Evolutionary conservation across 768 basidiomycete species (phyloP).

Genomic region (Chalciporus pseudorubinellus): DNA sequence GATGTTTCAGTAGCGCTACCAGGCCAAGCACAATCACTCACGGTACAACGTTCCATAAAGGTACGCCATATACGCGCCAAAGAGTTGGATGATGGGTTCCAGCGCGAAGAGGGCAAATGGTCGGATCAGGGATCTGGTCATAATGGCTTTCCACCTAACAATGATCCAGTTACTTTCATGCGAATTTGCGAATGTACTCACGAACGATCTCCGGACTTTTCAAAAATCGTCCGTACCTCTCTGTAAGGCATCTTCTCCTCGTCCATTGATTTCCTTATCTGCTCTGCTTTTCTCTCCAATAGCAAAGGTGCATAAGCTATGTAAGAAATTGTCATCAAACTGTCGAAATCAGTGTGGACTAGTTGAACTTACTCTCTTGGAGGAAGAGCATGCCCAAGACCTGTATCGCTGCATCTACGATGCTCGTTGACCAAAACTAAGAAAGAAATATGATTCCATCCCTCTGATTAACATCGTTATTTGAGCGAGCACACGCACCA

Average conservation of each 20-base stretch:
- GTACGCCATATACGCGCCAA: constrained; percentile 69
- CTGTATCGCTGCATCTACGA: constrained; percentile 55
- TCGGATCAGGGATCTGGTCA: constrained; percentile 55
- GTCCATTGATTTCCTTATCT: constrained; percentile 44
- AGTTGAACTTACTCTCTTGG: constrained; percentile 52
- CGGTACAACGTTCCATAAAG: constrained; percentile 62
- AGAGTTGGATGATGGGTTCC: constrained; percentile 67
- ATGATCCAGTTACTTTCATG: background rate
- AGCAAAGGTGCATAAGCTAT: constrained; percentile 31
- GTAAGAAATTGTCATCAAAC: constrained; percentile 15
- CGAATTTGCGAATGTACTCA: constrained; percentile 25
- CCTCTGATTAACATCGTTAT: background rate
- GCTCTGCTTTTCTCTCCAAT: constrained; percentile 51
- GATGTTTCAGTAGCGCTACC: background rate
- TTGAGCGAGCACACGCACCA: constrained; percentile 37
- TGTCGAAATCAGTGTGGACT: background rate
- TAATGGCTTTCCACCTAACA: constrained; percentile 49
- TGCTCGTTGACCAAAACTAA: constrained; percentile 67
- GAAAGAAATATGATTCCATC: background rate
- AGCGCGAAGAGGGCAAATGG: constrained; percentile 61
- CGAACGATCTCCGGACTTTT: constrained; percentile 41
- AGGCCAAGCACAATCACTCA: constrained; percentile 27
- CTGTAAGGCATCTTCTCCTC: constrained; percentile 41
- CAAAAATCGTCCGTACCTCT: constrained; percentile 48
- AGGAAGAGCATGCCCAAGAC: constrained; percentile 53